These are phyloP conservation scores for Barbatosphaeria neglecta DNA, from an alignment of 495 filamentous ascomycete species.

Conservation along the genomic window DNA sequence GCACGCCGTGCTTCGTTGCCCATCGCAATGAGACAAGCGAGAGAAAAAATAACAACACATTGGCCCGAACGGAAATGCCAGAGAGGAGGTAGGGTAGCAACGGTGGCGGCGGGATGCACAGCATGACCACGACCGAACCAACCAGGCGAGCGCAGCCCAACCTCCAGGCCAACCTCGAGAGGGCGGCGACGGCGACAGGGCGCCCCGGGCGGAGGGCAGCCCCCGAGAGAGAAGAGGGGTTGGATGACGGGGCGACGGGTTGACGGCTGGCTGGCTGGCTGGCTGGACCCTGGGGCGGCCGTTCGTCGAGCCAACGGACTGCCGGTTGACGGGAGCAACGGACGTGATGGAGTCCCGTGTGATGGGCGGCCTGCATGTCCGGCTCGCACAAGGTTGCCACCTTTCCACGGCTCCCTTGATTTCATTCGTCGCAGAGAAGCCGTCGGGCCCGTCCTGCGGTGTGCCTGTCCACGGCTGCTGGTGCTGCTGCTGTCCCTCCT, in stretches of 20 bases:
- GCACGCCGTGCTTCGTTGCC: neutral
- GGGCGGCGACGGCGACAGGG: no score
- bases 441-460: no score
- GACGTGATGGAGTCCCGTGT: constrained; percentile 1
- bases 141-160: no score
- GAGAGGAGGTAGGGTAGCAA: no score
- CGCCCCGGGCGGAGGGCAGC: no score
- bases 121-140: neutral
- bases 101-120: neutral
- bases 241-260: no score
- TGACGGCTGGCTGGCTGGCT: neutral
- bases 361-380: constrained; percentile 1
- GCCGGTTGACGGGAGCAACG: neutral
- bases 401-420: neutral
- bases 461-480: no score
- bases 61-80: neutral
- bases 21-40: neutral
- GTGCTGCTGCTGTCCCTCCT: neutral
- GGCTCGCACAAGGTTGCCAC: neutral
- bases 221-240: no score
- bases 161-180: neutral
- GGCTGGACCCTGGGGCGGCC: neutral
- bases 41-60: neutral
- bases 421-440: neutral
- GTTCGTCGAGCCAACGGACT: neutral